Evolutionary conservation across 768 basidiomycete genomes (phyloP).

Genomic region (Termitomyces bulborhizus): DNA sequence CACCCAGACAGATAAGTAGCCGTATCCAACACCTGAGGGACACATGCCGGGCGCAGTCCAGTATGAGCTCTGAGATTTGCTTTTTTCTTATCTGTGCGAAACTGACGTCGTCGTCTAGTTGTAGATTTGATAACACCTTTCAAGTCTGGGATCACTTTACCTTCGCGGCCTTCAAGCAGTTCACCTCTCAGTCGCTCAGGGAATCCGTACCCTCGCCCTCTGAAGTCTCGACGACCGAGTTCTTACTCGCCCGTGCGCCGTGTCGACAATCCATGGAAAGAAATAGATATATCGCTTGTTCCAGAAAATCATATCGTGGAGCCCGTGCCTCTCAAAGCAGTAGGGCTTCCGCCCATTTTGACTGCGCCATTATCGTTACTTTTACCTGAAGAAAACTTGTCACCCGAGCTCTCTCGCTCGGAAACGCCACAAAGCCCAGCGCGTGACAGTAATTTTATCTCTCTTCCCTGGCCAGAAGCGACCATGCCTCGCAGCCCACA

Average conservation of each 20-base stretch:
- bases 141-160: background rate
- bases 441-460: background rate
- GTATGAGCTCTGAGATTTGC: background rate
- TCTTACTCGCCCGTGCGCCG: no score
- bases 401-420: background rate
- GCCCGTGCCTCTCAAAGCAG: slow-evolving; percentile 1
- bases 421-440: background rate
- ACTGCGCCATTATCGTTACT: background rate
- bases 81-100: background rate
- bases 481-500: background rate
- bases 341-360: background rate
- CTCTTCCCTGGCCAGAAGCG: background rate
- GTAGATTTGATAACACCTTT: slow-evolving; percentile 19
- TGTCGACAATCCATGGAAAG: background rate
- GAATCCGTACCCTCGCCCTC: slow-evolving; percentile 9
- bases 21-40: slow-evolving; percentile 52
- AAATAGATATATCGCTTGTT: background rate
- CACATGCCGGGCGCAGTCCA: slow-evolving; percentile 32
- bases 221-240: background rate
- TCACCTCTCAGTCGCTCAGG: slow-evolving; percentile 17
- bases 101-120: background rate
- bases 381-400: background rate
- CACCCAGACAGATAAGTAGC: slow-evolving; percentile 54
- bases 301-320: background rate
- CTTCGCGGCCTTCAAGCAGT: slow-evolving; percentile 10